phyloP scores from a whole-genome alignment of 768 basidiomycete species.

The Macrolepiota fuliginosa region DNA sequence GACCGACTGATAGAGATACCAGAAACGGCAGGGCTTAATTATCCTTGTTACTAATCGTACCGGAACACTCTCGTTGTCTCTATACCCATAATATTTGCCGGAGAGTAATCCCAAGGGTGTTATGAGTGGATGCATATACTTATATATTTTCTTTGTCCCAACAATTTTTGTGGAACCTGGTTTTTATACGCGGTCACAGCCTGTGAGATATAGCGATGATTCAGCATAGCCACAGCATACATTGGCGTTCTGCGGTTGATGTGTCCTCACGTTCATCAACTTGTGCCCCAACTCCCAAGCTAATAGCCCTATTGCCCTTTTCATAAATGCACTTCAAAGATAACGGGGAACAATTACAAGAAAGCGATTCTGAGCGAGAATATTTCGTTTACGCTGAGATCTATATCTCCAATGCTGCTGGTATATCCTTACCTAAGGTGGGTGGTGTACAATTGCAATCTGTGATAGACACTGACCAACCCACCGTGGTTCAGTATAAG shows the following conservation, averaged over 20 bases:
- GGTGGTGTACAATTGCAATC: conserved; percentile 12
- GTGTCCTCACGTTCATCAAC: background rate
- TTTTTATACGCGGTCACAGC: background rate
- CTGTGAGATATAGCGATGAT: background rate
- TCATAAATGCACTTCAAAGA: conserved; percentile 4
- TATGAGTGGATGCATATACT: conserved; percentile 1
- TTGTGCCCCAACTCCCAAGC: background rate
- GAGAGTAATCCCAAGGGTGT: conserved; percentile 12
- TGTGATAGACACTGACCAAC: background rate
- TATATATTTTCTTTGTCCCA: conserved; percentile 19
- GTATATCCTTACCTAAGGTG: conserved; percentile 57
- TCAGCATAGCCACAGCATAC: conserved; percentile 10
- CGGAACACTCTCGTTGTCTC: background rate
- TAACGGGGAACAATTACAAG: conserved; percentile 13
- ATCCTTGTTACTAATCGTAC: conserved; percentile 6
- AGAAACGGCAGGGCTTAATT: conserved; percentile 3
- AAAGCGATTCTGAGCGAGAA: conserved; percentile 31
- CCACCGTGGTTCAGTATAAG: conserved; percentile 8
- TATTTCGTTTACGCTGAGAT: conserved; percentile 63
- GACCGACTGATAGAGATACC: conserved; percentile 24
- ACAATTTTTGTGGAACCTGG: background rate
- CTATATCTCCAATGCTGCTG: conserved; percentile 53
- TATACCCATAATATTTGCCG: conserved; percentile 13
- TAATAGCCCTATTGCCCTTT: background rate
- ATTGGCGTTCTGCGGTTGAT: background rate